These are phyloP conservation scores for Cryptosporidium ubiquitum DNA, from an alignment of 169 alveolate genomes.

Conservation along the genomic window DNA sequence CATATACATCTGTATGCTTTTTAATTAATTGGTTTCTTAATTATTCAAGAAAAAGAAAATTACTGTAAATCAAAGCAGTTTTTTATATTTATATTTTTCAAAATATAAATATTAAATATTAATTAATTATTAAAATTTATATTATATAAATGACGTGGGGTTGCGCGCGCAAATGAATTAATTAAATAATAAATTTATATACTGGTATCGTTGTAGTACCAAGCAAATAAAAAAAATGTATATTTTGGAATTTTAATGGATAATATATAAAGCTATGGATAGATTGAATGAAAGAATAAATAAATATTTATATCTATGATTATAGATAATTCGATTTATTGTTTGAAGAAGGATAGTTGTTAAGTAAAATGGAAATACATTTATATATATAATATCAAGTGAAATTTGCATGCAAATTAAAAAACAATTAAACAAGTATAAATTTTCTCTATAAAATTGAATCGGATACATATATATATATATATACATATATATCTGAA, in stretches of 20 bases:
- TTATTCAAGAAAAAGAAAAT: background rate
- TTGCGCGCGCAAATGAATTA: background rate
- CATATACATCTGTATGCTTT: background rate
- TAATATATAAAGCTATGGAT: background rate
- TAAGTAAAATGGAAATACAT: background rate
- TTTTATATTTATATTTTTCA: background rate
- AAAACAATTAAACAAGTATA: too few species aligned
- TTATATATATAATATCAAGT: too few species aligned
- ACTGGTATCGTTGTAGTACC: background rate
- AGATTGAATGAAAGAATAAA: background rate
- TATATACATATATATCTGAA: background rate
- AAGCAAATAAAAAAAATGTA: background rate
- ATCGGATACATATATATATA: background rate
- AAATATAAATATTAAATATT: background rate
- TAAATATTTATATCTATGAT: too few species aligned
- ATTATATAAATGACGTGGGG: slow-evolving; percentile 19
- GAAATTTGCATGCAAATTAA: background rate
- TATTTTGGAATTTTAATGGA: background rate
- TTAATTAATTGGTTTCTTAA: background rate
- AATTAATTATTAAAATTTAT: background rate
- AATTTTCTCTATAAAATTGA: too few species aligned
- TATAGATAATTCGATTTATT: too few species aligned
- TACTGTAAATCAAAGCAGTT: too few species aligned
- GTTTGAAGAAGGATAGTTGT: background rate
- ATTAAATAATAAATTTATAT: background rate